phyloP scores from a whole-genome alignment of 805 yeast genomes.

The Metschnikowia proteae region DNA sequence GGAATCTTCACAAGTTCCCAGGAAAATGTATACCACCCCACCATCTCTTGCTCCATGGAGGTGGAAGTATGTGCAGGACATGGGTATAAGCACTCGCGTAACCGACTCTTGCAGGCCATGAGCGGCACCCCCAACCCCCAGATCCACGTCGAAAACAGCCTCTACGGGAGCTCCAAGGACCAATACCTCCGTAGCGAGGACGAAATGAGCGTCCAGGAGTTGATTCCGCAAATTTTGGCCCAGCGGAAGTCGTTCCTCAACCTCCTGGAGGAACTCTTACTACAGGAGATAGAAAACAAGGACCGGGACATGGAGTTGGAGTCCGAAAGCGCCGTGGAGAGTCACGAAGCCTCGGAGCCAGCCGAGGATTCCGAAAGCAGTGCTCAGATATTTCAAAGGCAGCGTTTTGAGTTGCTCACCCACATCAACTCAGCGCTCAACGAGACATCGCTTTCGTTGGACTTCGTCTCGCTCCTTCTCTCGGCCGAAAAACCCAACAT shows the following conservation, averaged over 20 bases:
- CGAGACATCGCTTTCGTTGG: slow-evolving; percentile 84
- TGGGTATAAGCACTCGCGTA: not conserved
- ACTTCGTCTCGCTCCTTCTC: slow-evolving; percentile 77
- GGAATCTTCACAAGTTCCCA: too few species aligned
- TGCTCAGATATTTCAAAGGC: slow-evolving; percentile 41
- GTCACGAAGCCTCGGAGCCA: not conserved
- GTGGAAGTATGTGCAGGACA: not conserved
- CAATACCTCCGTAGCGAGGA: slow-evolving; percentile 40
- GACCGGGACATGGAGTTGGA: slow-evolving; percentile 5
- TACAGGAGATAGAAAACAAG: slow-evolving; percentile 39
- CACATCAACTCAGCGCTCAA: slow-evolving; percentile 68
- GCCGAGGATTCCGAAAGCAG: slow-evolving; percentile 16
- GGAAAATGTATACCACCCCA: too few species aligned
- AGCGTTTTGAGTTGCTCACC: slow-evolving; percentile 51
- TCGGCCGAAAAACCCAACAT: slow-evolving; percentile 82
- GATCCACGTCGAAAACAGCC: slow-evolving; percentile 26
- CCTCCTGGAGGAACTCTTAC: slow-evolving; percentile 53
- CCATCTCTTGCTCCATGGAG: too few species aligned
- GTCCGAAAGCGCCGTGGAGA: not conserved
- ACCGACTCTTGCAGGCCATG: slow-evolving; percentile 3
- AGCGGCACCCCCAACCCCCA: slow-evolving; percentile 10
- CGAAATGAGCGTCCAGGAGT: slow-evolving; percentile 46
- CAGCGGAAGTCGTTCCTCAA: slow-evolving; percentile 59
- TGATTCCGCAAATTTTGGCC: slow-evolving; percentile 55
- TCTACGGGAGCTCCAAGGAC: slow-evolving; percentile 32